phyloP scores from a whole-genome alignment of 2,329 filamentous ascomycete genomes.

The Penicillium sp. region DNA sequence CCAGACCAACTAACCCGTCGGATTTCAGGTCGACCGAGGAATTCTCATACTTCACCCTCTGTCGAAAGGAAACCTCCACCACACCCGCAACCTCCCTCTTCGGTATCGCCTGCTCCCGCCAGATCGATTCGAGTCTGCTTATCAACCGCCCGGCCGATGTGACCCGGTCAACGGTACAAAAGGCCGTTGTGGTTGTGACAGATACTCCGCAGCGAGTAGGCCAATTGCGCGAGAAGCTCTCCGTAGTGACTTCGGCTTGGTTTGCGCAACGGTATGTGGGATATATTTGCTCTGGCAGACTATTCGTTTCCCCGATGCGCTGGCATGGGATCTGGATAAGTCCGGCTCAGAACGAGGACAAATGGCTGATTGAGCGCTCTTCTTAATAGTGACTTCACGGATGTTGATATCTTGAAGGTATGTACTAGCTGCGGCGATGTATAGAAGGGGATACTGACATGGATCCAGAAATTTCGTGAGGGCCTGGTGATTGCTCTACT shows the following conservation, averaged over 20 bases:
- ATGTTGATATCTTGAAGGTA: conserved; percentile 74
- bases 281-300: not conserved
- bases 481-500: conserved; percentile 56
- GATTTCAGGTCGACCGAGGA: conserved; percentile 62
- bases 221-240: conserved; percentile 77
- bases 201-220: conserved; percentile 85
- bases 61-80: conserved; percentile 44
- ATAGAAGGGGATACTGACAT: conserved; percentile 12
- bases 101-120: conserved; percentile 88
- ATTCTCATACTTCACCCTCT: conserved; percentile 95
- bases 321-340: not conserved
- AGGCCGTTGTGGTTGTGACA: conserved; percentile 90
- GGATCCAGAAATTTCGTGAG: conserved; percentile 69
- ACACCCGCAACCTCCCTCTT: conserved; percentile 71
- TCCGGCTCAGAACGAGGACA: not conserved
- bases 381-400: conserved; percentile 64
- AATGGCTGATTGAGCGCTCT: conserved; percentile 2
- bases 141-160: conserved; percentile 76
- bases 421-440: not conserved
- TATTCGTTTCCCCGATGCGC: not conserved
- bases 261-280: conserved; percentile 67
- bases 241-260: conserved; percentile 88
- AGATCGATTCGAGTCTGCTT: conserved; percentile 71
- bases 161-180: conserved; percentile 94
- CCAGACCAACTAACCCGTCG: conserved; percentile 3